Percentiles rank a stretch among this genome's conserved stretches.
phyloP scores from a whole-genome alignment of 169 alveolate species.

The Plasmodium billcollinsi region DNA sequence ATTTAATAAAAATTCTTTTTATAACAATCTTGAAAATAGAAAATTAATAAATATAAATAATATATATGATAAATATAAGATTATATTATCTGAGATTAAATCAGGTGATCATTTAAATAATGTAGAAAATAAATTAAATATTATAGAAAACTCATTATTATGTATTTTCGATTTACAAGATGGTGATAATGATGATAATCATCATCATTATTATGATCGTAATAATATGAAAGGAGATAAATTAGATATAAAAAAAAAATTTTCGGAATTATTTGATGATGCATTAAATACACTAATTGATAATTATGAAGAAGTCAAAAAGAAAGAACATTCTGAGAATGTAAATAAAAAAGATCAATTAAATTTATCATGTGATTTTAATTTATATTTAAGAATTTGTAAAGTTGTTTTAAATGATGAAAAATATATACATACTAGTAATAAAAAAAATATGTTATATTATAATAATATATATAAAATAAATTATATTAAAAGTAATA shows the following conservation, averaged over 20 bases:
- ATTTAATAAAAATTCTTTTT: slow-evolving; percentile 5
- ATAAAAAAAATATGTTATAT: slow-evolving; percentile 27
- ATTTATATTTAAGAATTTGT: slow-evolving; percentile 59
- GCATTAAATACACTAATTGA: slow-evolving; percentile 41
- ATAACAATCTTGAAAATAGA: slow-evolving; percentile 4
- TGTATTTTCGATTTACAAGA: slow-evolving; percentile 23
- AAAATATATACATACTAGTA: not conserved
- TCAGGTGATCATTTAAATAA: slow-evolving; percentile 54
- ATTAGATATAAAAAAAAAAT: slow-evolving; percentile 19
- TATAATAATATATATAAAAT: slow-evolving; percentile 49
- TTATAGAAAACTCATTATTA: slow-evolving; percentile 44
- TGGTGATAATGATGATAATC: not conserved
- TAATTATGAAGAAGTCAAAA: slow-evolving; percentile 39
- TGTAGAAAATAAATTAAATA: slow-evolving; percentile 30
- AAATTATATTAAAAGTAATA: slow-evolving; percentile 25
- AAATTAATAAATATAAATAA: slow-evolving; percentile 18
- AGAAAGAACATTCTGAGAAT: slow-evolving; percentile 3
- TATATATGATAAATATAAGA: slow-evolving; percentile 63
- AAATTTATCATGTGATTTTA: slow-evolving; percentile 52
- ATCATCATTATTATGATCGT: too few relatives aligned
- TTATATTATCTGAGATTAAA: slow-evolving; percentile 33
- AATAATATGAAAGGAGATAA: slow-evolving; percentile 3
- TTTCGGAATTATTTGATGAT: slow-evolving; percentile 28
- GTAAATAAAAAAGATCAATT: slow-evolving; percentile 29
- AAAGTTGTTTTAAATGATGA: slow-evolving; percentile 46